Conservation (phyloP, 129 eudicot genomes). For the Mikania micrantha region DNA sequence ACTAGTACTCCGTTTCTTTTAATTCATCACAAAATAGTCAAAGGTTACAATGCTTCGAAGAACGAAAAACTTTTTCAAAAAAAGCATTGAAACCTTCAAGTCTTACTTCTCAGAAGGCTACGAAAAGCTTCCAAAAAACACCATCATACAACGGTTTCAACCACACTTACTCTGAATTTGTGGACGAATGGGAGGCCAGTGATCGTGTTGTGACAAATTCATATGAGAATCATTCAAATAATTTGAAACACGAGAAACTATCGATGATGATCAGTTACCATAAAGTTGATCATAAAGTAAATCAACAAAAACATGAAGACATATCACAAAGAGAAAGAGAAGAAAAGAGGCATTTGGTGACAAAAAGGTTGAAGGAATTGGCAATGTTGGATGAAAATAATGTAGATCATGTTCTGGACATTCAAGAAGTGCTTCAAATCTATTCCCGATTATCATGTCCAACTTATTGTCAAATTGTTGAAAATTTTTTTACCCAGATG, state of each 20-base stretch:
- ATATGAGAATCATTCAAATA: constrained; percentile 9
- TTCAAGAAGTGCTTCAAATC: constrained; percentile 43
- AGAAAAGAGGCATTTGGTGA: constrained; percentile 16
- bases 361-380: constrained; percentile 36
- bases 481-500: constrained; percentile 40
- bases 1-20: not conserved
- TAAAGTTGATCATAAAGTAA: not conserved
- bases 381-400: constrained; percentile 37
- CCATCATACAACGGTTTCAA: constrained; percentile 30
- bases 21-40: not conserved
- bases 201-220: constrained; percentile 11
- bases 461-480: constrained; percentile 40
- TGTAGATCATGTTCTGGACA: constrained; percentile 36
- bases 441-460: constrained; percentile 48
- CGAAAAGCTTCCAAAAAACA: constrained; percentile 45
- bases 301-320: constrained; percentile 14
- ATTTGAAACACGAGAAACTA: constrained; percentile 11
- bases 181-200: constrained; percentile 26
- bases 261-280: constrained; percentile 3
- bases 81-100: constrained; percentile 38
- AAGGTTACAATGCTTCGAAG: constrained; percentile 9
- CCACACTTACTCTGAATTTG: constrained; percentile 21
- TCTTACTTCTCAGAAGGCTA: constrained; percentile 42
- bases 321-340: constrained; percentile 2
- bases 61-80: constrained; percentile 45